Evolutionary conservation across 345 rosid species (phyloP).

Genomic region (Eucalyptus globulus): DNA sequence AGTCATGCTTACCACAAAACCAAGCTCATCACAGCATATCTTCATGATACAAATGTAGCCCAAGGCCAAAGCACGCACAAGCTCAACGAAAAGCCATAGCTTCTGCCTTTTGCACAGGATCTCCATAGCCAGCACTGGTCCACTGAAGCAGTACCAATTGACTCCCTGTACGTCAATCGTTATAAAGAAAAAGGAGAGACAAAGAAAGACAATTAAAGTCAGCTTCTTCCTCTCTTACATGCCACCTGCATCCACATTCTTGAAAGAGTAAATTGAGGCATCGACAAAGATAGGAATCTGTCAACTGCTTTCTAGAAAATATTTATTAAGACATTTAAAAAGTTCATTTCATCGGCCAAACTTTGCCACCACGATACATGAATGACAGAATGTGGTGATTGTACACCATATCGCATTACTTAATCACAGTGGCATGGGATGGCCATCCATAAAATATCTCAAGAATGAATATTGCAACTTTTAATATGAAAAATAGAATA

Average conservation of each 20-base stretch:
- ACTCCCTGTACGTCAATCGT: constrained; percentile 41
- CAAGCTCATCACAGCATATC: constrained; percentile 24
- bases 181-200: background rate
- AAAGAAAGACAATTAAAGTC: background rate
- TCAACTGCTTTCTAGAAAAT: background rate
- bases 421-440: background rate
- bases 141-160: constrained; percentile 64
- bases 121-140: constrained; percentile 52
- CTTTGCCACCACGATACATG: background rate
- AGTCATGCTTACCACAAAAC: background rate
- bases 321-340: background rate
- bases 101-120: constrained; percentile 85
- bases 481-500: background rate
- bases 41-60: constrained; percentile 86
- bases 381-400: background rate
- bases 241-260: background rate
- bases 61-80: constrained; percentile 82
- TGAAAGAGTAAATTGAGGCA: background rate
- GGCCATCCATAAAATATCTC: background rate
- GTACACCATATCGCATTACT: background rate
- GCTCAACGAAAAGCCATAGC: constrained; percentile 92
- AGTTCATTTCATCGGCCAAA: background rate
- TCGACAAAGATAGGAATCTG: background rate
- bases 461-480: background rate
- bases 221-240: background rate